A percentile compares a stretch with the other conserved stretches of the same genome.
Conservation (phyloP, 768 basidiomycete species). For the Mycena crocata region DNA sequence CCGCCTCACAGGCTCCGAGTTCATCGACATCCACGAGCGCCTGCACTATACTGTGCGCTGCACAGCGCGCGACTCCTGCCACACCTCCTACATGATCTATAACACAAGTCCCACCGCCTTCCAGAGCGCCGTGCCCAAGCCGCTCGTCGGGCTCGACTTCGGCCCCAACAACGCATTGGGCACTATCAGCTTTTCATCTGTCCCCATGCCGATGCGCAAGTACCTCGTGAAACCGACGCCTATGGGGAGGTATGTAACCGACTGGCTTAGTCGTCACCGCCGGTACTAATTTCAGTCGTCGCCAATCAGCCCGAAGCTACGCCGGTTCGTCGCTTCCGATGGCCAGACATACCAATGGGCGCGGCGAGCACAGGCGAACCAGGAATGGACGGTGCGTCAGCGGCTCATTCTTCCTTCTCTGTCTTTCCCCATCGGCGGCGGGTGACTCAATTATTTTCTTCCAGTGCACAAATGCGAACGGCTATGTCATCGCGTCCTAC, state of each 20-base stretch:
- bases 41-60: constrained; percentile 62
- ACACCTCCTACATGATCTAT: constrained; percentile 65
- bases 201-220: constrained; percentile 58
- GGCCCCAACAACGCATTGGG: constrained; percentile 63
- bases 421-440: background rate
- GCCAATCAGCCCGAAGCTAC: constrained; percentile 51
- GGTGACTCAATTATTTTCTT: constrained; percentile 11
- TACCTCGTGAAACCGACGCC: constrained; percentile 60
- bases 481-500: constrained; percentile 70
- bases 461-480: constrained; percentile 67
- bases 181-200: constrained; percentile 57
- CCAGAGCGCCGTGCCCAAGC: constrained; percentile 41
- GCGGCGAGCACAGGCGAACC: constrained; percentile 56
- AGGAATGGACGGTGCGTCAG: constrained; percentile 74
- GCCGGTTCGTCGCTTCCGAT: constrained; percentile 70
- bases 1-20: constrained; percentile 63
- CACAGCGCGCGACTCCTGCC: constrained; percentile 54
- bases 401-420: background rate
- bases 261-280: too few species aligned
- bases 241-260: constrained; percentile 53
- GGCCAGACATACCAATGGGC: constrained; percentile 73
- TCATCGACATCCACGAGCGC: constrained; percentile 73
- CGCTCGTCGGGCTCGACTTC: constrained; percentile 64
- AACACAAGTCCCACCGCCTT: constrained; percentile 48
- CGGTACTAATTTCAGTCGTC: background rate